Percentiles rank a stretch among this genome's conserved stretches.
phyloP scores from a whole-genome alignment of 1,284 basidiomycete species.

The Ustilago nuda region DNA sequence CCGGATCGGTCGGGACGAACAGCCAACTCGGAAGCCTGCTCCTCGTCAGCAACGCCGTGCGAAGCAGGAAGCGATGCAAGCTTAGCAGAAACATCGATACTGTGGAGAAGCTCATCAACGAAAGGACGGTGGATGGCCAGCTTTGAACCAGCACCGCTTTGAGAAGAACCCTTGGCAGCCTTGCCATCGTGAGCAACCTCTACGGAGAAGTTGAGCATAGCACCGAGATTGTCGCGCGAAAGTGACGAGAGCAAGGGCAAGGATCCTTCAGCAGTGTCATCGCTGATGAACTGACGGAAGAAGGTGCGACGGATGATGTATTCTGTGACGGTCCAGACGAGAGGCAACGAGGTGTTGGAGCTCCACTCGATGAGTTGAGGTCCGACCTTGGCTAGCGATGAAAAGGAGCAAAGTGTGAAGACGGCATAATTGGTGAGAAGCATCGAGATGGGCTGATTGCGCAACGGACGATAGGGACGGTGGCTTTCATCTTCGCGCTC shows the following conservation, averaged over 20 bases:
- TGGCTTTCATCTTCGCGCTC: constrained; percentile 40
- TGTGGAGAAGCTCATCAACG: constrained; percentile 54
- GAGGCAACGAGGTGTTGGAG: constrained; percentile 76
- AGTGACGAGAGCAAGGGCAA: constrained; percentile 77
- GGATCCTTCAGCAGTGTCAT: constrained; percentile 80
- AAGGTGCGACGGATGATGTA: constrained; percentile 82
- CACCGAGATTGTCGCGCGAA: constrained; percentile 75
- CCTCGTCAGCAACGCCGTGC: constrained; percentile 32
- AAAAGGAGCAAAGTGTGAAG: constrained; percentile 82
- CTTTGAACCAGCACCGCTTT: constrained; percentile 52
- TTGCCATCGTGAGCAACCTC: constrained; percentile 77
- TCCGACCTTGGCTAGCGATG: constrained; percentile 80
- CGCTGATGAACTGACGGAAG: constrained; percentile 89
- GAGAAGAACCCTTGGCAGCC: constrained; percentile 75
- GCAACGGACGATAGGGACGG: constrained; percentile 39
- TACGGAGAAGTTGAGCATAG: constrained; percentile 85
- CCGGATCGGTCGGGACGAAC: constrained; percentile 47
- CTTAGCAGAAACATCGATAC: constrained; percentile 51
- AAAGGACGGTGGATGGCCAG: constrained; percentile 47
- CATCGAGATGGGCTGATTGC: constrained; percentile 55
- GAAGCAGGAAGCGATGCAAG: constrained; percentile 39
- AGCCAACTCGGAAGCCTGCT: constrained; percentile 34
- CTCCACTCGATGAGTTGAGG: constrained; percentile 76
- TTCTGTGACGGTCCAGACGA: constrained; percentile 77
- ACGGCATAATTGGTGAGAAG: constrained; percentile 81